These are phyloP conservation scores for Lycium ferocissimum DNA, from an alignment of 257 asterid genomes.

Conservation along the genomic window DNA sequence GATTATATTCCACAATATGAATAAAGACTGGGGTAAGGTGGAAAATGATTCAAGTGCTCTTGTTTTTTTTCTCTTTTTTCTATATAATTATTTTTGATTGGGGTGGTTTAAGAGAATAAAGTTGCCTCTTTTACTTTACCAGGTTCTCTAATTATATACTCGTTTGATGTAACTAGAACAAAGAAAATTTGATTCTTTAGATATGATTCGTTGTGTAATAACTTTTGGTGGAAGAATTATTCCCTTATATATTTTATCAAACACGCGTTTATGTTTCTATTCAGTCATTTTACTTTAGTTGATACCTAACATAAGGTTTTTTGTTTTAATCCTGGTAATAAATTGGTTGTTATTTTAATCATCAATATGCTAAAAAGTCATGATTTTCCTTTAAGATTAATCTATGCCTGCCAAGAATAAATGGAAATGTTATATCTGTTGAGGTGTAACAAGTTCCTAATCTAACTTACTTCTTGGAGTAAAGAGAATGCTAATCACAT, in stretches of 20 bases:
- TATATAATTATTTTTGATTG: too few relatives aligned
- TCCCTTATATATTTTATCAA: neutral
- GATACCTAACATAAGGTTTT: neutral
- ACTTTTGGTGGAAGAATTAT: neutral
- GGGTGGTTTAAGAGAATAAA: neutral
- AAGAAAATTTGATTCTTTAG: neutral
- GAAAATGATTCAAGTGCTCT: too few relatives aligned
- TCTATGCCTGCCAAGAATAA: neutral
- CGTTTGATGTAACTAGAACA: neutral
- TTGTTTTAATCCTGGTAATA: neutral
- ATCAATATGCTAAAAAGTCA: neutral
- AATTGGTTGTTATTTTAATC: neutral
- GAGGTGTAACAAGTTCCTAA: neutral
- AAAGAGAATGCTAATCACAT: too few relatives aligned
- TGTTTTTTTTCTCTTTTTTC: too few relatives aligned
- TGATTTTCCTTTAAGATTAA: neutral
- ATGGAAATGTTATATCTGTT: neutral
- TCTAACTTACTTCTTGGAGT: neutral
- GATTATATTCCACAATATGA: neutral
- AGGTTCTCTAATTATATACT: neutral
- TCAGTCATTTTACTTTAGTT: neutral
- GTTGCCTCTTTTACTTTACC: neutral
- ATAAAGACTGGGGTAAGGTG: neutral
- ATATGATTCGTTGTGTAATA: neutral
- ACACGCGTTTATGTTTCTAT: neutral